These are phyloP conservation scores for Abrus precatorius DNA, from an alignment of 306 rosid species.

Conservation along the genomic window DNA sequence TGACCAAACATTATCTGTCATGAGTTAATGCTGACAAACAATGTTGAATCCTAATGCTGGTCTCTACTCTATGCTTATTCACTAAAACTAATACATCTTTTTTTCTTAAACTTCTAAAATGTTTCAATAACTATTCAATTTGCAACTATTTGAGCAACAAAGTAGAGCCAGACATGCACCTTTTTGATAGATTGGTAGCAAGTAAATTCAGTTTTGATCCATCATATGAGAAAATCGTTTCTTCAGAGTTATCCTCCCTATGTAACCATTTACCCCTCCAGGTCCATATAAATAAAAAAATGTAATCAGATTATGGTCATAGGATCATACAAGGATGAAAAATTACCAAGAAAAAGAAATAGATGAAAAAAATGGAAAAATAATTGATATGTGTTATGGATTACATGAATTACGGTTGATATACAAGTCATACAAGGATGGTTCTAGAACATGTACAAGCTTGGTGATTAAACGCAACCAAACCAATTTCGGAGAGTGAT, in stretches of 20 bases:
- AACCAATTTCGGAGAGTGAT: slow-evolving; percentile 17
- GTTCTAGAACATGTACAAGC: slow-evolving; percentile 28
- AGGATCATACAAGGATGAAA: not conserved
- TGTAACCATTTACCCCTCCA: slow-evolving; percentile 19
- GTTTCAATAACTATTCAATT: not conserved
- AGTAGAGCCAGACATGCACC: not conserved
- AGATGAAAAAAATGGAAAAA: slow-evolving; percentile 1
- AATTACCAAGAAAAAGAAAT: not conserved
- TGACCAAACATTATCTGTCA: not conserved
- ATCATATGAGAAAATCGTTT: slow-evolving; percentile 11
- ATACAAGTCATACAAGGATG: slow-evolving; percentile 31
- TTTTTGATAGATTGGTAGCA: not conserved
- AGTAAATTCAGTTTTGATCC: slow-evolving; percentile 3
- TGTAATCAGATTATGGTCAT: not conserved
- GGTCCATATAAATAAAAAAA: not conserved
- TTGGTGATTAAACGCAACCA: slow-evolving; percentile 12
- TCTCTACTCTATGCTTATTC: not conserved
- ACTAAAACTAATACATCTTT: not conserved
- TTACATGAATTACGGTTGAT: slow-evolving; percentile 22
- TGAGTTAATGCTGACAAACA: not conserved
- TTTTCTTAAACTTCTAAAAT: not conserved
- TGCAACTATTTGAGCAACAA: slow-evolving; percentile 6
- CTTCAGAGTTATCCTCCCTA: not conserved
- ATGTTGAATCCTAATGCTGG: not conserved
- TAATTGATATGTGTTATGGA: not conserved